A percentile compares a stretch with the other conserved stretches of the same genome.
Evolutionary conservation across 257 asterid species (phyloP).

Genomic region (Apocynum venetum): DNA sequence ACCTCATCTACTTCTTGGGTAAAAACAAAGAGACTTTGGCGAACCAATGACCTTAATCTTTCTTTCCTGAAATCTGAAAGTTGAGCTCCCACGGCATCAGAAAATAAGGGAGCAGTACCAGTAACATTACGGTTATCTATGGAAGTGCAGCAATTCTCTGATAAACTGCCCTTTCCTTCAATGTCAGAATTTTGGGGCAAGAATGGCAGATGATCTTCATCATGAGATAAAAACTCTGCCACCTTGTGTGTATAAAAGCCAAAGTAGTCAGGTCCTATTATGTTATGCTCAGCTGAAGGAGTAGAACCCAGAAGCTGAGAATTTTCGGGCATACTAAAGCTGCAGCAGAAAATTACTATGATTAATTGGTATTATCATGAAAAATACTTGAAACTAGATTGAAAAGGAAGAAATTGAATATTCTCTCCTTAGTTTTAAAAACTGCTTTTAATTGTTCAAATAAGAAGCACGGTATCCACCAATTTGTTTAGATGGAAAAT

Average conservation of each 20-base stretch:
- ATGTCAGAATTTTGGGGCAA: constrained; percentile 23
- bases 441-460: background rate
- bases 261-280: constrained; percentile 62
- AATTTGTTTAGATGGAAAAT: background rate
- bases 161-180: constrained; percentile 21
- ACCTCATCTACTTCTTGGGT: constrained; percentile 78
- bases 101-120: constrained; percentile 40
- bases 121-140: constrained; percentile 7
- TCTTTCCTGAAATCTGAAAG: constrained; percentile 51
- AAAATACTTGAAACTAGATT: background rate
- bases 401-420: background rate
- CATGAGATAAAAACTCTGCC: constrained; percentile 45
- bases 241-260: constrained; percentile 50
- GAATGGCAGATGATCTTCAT: constrained; percentile 39
- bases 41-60: constrained; percentile 50
- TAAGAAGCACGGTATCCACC: background rate
- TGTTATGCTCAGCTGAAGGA: constrained; percentile 22
- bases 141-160: constrained; percentile 18
- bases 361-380: background rate
- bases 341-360: constrained; percentile 30
- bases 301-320: constrained; percentile 23
- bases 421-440: background rate
- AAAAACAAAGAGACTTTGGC: constrained; percentile 53
- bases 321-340: constrained; percentile 39
- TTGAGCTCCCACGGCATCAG: constrained; percentile 53